Evolutionary conservation across 2,329 filamentous ascomycete species (phyloP).

Genomic region (Tolypocladium amazonense): DNA sequence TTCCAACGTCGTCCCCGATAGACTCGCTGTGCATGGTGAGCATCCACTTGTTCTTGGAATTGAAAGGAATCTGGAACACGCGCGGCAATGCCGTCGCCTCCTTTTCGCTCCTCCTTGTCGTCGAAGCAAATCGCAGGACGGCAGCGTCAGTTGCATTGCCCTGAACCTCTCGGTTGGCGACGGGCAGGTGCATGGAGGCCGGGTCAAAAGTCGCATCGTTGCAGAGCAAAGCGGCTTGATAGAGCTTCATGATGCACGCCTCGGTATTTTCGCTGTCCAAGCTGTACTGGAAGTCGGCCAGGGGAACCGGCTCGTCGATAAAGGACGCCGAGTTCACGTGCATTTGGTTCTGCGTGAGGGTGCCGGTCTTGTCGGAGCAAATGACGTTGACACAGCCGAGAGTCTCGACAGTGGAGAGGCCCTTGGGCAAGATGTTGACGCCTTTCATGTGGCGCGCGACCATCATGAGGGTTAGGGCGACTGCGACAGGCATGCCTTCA

Average conservation of each 20-base stretch:
- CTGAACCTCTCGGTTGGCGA: conserved; percentile 22
- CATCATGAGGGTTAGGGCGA: conserved; percentile 30
- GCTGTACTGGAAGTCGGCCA: conserved; percentile 13
- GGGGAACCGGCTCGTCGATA: conserved; percentile 19
- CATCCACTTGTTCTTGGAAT: conserved; percentile 41
- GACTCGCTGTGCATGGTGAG: conserved; percentile 24
- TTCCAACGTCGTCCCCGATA: conserved; percentile 11
- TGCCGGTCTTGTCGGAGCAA: conserved; percentile 32
- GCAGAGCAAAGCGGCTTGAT: conserved; percentile 23
- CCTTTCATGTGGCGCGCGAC: conserved; percentile 31
- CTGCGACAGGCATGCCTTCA: conserved; percentile 28
- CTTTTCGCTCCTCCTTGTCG: conserved; percentile 8
- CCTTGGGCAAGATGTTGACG: conserved; percentile 29
- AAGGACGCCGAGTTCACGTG: conserved; percentile 26
- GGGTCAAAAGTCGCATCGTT: conserved; percentile 33
- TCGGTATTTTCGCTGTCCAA: conserved; percentile 7
- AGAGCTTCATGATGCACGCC: conserved; percentile 11
- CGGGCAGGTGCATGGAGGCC: conserved; percentile 20
- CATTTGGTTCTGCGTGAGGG: conserved; percentile 34
- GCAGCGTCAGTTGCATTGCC: conserved; percentile 33
- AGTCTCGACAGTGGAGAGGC: conserved; percentile 29
- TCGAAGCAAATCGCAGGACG: conserved; percentile 27
- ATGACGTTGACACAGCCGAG: conserved; percentile 33
- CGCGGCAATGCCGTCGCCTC: conserved; percentile 11
- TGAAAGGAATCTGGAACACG: conserved; percentile 34